Evolutionary conservation across 139 green algal species (phyloP), one percentile per base, ranked within the genome.

Genomic region (Coelastrella sp.): DNA sequence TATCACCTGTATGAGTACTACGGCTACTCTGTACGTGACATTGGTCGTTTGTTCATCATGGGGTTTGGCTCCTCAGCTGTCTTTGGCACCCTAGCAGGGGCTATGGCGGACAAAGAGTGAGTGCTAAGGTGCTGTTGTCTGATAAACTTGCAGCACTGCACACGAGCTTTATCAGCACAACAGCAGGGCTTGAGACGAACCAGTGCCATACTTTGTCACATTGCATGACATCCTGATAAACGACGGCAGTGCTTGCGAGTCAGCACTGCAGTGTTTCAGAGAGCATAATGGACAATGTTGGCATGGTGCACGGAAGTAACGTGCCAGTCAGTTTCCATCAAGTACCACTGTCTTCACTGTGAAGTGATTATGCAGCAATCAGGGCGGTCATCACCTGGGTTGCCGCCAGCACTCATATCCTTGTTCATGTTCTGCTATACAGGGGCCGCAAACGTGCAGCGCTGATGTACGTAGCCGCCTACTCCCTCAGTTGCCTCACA

Each of bases 1-100:
- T 99, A 99, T 88, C 97, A 97, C 4, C 93, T 99, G 85, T 99
- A 99, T 80, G 91, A 98, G 91, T 94, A 98, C 92, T 99, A 99
- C 80, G 97, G 96, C n/a, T 99, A 96, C 80, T 91, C 89, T 5
- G 92, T 95, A 90, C 54, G 95, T 94, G 96, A 98, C 85, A 99
- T 99, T 79, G 98, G 98, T 7, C 94, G 95, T 11, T 95, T 99
- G 0, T 99, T 99, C 95, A 99, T 99, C 78, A 98, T 98, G 32
- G 98, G 98, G 22, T 99, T 99, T 92, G 98, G 97, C 3, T 98
- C 95, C 0, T 99, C 96, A 61, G 98, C 99, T 96, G 92, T 99
- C 13, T 99, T 99, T 89, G 98, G 98, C 75, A 99, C 98, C 5
- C 91, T 99, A 3, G 98, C 99, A 17, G 98, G 98, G 20, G 96